Evolutionary conservation across 1,284 basidiomycete genomes (phyloP).

Genomic region (Porodaedalea pini): DNA sequence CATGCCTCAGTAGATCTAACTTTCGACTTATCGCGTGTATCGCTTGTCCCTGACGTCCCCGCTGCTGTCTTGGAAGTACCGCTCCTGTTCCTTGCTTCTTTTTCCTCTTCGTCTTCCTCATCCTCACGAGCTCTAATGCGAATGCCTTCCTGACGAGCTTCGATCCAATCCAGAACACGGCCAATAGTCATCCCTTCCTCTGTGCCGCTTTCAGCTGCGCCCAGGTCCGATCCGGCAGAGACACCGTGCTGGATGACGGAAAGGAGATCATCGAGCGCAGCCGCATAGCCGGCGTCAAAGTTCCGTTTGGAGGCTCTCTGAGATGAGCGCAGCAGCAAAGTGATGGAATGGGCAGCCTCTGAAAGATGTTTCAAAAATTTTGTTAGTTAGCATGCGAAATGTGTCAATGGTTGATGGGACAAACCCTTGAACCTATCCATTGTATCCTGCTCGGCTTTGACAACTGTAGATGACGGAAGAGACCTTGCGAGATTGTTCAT

Average conservation of each 20-base stretch:
- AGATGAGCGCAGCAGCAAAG: slow-evolving; percentile 76
- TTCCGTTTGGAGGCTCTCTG: slow-evolving; percentile 68
- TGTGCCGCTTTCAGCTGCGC: slow-evolving; percentile 35
- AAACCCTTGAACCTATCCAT: slow-evolving; percentile 77
- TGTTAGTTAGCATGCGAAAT: background rate
- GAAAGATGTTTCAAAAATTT: slow-evolving; percentile 9
- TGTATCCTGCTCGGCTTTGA: slow-evolving; percentile 69
- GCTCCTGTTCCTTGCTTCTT: background rate
- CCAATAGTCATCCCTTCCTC: slow-evolving; percentile 56
- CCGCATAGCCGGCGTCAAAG: slow-evolving; percentile 71
- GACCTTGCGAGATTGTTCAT: slow-evolving; percentile 72
- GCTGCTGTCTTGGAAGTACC: background rate
- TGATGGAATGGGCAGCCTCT: slow-evolving; percentile 78
- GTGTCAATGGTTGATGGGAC: slow-evolving; percentile 13
- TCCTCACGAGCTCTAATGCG: slow-evolving; percentile 53
- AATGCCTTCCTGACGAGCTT: slow-evolving; percentile 67
- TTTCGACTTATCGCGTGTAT: slow-evolving; percentile 25
- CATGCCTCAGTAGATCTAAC: background rate
- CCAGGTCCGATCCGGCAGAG: slow-evolving; percentile 47
- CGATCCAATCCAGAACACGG: slow-evolving; percentile 75
- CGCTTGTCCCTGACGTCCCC: background rate
- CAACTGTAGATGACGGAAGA: slow-evolving; percentile 49
- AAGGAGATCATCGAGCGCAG: slow-evolving; percentile 73
- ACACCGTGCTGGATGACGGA: slow-evolving; percentile 78
- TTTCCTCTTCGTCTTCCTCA: slow-evolving; percentile 60